Base-by-base conservation (phyloP, 345 rosid genomes). In the Salix brachista region DNA sequence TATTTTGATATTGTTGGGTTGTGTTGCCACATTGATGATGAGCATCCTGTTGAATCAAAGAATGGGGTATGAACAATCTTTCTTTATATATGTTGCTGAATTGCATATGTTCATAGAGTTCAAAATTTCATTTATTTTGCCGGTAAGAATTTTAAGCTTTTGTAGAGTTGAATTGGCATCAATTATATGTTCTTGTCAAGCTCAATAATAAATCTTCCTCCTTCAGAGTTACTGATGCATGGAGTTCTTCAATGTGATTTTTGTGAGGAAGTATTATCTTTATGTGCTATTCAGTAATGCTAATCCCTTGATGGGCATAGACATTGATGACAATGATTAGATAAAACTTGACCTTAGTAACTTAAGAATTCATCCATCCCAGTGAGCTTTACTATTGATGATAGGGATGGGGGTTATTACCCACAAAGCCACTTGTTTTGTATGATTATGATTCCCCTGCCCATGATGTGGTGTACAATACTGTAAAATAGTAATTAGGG, bases 11-110 rank as follows among this genome's bases (percentile, higher is more conserved):
- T 95, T 36, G 91, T 89, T 44, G 94, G 97, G 77, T 86, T 93
- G 80, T 95, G 97, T 75, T 89, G 95, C 76, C 99, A 91, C 88
- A 91, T 95, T 65, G 97, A 95, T 28, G 97, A 95, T 68, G 92
- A 89, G 81, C 99, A 95, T 83, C 92, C 92, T 12, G 56, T 81
- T 84, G 97, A 95, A 84, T 90, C 99, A 79, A 90, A 58, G 82
- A 93, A 89, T 83, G 99, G 96, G 93, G 99, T 96, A 93, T 23
- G 23, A 10, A 41, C 44, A n/a, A 11, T 60, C 50, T 14, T 46
- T 77, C 73, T 72, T 75, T n/a, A 2, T 58, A 26, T 62, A 25
- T 75, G 16, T 46, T 48, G 67, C 30, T 44, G 28, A 60, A 28
- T 70, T 60, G 42, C 34, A 5, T 79, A n/a, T 39, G 69, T 54